Percentiles rank a stretch among this genome's conserved stretches.
These are phyloP conservation scores for Coprinopsis marcescibilis DNA, from an alignment of 768 basidiomycete genomes.

Conservation along the genomic window DNA sequence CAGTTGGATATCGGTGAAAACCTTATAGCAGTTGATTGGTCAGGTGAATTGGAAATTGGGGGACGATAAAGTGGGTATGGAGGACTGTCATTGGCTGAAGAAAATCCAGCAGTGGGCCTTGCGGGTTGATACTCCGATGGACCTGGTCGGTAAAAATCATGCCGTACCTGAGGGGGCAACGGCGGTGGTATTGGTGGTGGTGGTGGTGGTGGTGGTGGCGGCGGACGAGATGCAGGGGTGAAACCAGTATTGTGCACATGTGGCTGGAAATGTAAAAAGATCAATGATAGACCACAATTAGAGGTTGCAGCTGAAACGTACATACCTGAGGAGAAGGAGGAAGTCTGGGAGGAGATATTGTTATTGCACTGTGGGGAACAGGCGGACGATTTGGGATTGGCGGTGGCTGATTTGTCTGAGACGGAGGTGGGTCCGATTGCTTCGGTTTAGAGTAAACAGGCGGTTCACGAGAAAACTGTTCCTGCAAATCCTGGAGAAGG, in stretches of 20 bases:
- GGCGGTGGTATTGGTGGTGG: conserved; percentile 1
- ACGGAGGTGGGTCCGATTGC: conserved; percentile 14
- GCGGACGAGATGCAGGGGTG: conserved; percentile 2
- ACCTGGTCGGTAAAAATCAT: background rate
- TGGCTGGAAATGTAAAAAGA: no score
- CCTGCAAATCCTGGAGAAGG: conserved; percentile 72
- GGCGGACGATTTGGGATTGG: conserved; percentile 8
- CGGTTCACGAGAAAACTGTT: conserved; percentile 78
- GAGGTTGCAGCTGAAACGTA: conserved; percentile 15
- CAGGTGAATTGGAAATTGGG: background rate
- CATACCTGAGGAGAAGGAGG: conserved; percentile 30
- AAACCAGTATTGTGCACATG: no score
- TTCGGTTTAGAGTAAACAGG: conserved; percentile 86
- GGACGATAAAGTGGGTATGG: background rate
- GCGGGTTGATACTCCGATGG: background rate
- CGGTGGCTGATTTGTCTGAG: conserved; percentile 8
- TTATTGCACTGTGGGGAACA: background rate
- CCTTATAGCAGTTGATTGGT: background rate
- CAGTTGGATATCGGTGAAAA: conserved; percentile 1
- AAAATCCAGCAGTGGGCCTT: background rate
- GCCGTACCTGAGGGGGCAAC: background rate
- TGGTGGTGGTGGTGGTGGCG: conserved; percentile 10
- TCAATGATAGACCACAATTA: background rate
- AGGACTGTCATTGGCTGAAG: background rate
- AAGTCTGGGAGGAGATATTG: conserved; percentile 23